Percentiles rank a stretch among this genome's conserved stretches.
Conservation (phyloP, 225 moss, liverwort and hornwort species). For the Straminergon stramineum region DNA sequence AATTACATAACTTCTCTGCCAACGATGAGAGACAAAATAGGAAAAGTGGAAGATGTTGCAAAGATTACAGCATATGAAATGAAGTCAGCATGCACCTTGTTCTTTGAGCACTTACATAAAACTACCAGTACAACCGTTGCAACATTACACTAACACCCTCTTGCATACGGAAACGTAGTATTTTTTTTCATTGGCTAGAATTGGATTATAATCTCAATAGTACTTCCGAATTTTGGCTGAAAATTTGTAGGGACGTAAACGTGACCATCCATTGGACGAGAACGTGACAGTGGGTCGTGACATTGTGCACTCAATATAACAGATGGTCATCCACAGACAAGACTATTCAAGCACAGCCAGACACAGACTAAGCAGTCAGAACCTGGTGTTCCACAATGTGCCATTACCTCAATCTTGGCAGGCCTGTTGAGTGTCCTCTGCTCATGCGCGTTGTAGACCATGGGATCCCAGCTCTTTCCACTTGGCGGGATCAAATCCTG, state of each 20-base stretch:
- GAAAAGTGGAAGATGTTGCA: background rate
- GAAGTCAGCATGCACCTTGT: background rate
- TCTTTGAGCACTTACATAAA: background rate
- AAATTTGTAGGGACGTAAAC: background rate
- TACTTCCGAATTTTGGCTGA: background rate
- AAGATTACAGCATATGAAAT: background rate
- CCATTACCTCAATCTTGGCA: slow-evolving; percentile 44
- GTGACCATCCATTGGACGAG: background rate
- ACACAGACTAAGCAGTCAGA: background rate
- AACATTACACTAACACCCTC: background rate
- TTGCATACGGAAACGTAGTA: background rate
- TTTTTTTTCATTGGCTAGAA: background rate
- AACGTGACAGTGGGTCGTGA: background rate
- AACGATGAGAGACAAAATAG: background rate
- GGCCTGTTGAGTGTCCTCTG: background rate
- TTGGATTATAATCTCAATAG: background rate
- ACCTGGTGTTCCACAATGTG: background rate
- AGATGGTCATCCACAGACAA: background rate
- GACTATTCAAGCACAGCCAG: background rate
- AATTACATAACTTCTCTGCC: background rate
- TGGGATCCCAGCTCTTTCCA: slow-evolving; percentile 57
- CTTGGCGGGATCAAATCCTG: slow-evolving; percentile 57
- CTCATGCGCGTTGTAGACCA: slow-evolving; percentile 34
- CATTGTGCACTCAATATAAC: background rate
- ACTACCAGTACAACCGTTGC: background rate